A percentile compares a stretch with the other conserved stretches of the same genome.
Evolutionary conservation across 495 filamentous ascomycete species (phyloP).

Genomic region (Xylaria acuta): DNA sequence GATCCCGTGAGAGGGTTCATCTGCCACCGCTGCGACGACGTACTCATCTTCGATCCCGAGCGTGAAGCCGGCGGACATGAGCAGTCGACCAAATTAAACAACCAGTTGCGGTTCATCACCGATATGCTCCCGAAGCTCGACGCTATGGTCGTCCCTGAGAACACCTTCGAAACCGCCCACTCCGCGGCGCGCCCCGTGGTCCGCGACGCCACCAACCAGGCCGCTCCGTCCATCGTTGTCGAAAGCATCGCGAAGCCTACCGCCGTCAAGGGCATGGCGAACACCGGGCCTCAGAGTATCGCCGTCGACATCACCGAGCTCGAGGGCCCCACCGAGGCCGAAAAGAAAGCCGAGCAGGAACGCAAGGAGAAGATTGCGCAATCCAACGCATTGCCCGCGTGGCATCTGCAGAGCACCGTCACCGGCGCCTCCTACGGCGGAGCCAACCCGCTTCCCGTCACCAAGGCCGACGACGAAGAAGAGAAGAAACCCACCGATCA

Average conservation of each 20-base stretch:
- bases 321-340: constrained; percentile 75
- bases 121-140: constrained; percentile 88
- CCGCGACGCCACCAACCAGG: constrained; percentile 65
- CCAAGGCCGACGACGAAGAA: constrained; percentile 62
- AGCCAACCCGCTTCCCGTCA: constrained; percentile 51
- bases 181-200: constrained; percentile 63
- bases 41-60: constrained; percentile 72
- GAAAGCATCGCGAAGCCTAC: constrained; percentile 59
- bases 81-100: constrained; percentile 83
- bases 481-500: constrained; percentile 38
- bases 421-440: constrained; percentile 46
- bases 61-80: constrained; percentile 77
- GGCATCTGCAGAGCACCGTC: constrained; percentile 90
- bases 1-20: constrained; percentile 70
- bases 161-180: constrained; percentile 82
- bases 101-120: constrained; percentile 83
- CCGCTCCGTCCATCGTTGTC: constrained; percentile 60
- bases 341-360: constrained; percentile 72
- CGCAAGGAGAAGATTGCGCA: constrained; percentile 75
- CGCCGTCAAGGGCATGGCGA: constrained; percentile 72
- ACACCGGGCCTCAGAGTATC: constrained; percentile 72
- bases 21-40: constrained; percentile 79
- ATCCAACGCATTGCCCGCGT: constrained; percentile 86
- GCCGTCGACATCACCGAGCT: constrained; percentile 77
- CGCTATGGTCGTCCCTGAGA: constrained; percentile 77